A percentile compares a stretch with the other conserved stretches of the same genome.
Evolutionary conservation across 1,284 basidiomycete species (phyloP).

Genomic region (Fistulinella cinereoalba): DNA sequence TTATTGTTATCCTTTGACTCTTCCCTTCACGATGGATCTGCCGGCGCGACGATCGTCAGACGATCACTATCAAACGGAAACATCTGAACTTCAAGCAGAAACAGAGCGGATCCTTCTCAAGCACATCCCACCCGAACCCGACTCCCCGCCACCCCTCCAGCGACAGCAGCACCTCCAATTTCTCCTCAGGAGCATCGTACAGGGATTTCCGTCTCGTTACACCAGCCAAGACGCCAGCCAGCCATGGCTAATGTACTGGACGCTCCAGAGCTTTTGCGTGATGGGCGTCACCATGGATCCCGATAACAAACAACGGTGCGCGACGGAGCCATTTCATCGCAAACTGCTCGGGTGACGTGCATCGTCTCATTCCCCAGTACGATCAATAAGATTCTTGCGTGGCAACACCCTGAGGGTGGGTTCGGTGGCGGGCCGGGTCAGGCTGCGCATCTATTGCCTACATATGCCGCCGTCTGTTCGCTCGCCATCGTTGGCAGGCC

Average conservation of each 20-base stretch:
- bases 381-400: constrained; percentile 75
- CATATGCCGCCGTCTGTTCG: constrained; percentile 85
- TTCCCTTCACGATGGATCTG: constrained; percentile 14
- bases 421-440: constrained; percentile 93
- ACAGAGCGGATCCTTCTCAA: constrained; percentile 64
- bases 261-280: constrained; percentile 74
- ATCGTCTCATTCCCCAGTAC: constrained; percentile 48
- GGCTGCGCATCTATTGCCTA: constrained; percentile 83
- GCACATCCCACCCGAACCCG: constrained; percentile 38
- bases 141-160: constrained; percentile 41
- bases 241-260: constrained; percentile 93
- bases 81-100: constrained; percentile 61
- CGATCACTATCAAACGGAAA: constrained; percentile 62
- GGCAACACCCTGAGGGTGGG: constrained; percentile 82
- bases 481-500: constrained; percentile 80
- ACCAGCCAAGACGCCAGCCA: constrained; percentile 87
- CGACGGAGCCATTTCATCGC: no score
- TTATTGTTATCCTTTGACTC: constrained; percentile 1
- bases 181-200: constrained; percentile 62
- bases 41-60: constrained; percentile 38
- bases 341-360: no score
- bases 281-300: constrained; percentile 79
- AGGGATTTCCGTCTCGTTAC: constrained; percentile 77
- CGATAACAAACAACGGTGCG: constrained; percentile 68
- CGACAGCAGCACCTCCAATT: constrained; percentile 66